Conservation (phyloP, 179 eudicot species). For the Vitellaria paradoxa region DNA sequence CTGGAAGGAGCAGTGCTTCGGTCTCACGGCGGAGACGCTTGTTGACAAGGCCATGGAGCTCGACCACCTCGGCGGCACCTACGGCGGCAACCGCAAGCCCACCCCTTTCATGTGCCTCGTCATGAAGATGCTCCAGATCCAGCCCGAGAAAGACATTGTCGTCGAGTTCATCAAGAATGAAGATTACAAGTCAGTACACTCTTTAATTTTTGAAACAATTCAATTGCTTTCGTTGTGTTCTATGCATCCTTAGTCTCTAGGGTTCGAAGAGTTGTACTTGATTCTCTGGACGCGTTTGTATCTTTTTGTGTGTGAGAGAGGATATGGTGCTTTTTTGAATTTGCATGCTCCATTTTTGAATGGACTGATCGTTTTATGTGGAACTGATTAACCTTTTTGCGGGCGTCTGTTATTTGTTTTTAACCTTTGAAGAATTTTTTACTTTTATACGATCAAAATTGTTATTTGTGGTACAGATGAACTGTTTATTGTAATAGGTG, state of each 20-base stretch:
- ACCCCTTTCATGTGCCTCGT: constrained; percentile 9
- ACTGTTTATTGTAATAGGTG: background rate
- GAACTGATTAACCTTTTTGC: background rate
- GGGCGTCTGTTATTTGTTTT: background rate
- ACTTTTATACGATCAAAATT: background rate
- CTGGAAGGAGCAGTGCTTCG: constrained; percentile 97
- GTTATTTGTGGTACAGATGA: background rate
- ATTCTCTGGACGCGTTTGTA: background rate
- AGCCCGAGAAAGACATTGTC: constrained; percentile 91
- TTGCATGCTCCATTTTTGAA: background rate
- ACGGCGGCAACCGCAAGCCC: constrained; percentile 67
- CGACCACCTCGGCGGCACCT: constrained; percentile 87
- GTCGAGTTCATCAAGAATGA: constrained; percentile 76
- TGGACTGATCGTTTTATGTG: background rate
- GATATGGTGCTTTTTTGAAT: background rate
- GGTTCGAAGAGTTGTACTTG: background rate
- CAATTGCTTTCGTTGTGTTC: background rate
- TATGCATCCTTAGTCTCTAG: background rate
- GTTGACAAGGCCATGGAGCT: constrained; percentile 98
- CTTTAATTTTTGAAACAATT: background rate
- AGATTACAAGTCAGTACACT: background rate
- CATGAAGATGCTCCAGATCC: constrained; percentile 2
- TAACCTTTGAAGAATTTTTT: background rate
- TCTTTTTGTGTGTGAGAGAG: background rate
- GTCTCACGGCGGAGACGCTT: constrained; percentile 92